Evolutionary conservation across 257 asterid genomes (phyloP).

Genomic region (Cordia subcordata): DNA sequence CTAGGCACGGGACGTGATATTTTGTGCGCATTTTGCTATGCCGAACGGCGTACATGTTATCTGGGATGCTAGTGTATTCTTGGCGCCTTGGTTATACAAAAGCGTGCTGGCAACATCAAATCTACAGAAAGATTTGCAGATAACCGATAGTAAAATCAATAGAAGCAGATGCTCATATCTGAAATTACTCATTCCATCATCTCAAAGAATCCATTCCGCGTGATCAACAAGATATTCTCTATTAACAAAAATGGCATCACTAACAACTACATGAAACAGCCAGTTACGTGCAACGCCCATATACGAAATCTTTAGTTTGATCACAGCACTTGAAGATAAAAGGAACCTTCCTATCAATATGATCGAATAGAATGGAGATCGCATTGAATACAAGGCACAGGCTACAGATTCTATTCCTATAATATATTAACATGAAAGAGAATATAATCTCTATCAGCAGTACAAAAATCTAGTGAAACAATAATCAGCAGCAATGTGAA

Average conservation of each 20-base stretch:
- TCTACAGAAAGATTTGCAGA: no score
- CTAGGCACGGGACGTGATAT: no score
- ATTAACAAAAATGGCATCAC: neutral
- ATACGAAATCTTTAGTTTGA: neutral
- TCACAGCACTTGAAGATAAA: neutral
- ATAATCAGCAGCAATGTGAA: neutral
- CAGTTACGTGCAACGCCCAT: neutral
- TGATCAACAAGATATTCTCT: neutral
- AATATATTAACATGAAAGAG: neutral
- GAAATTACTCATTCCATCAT: neutral
- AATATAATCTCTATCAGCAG: neutral
- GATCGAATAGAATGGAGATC: neutral
- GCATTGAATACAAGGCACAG: neutral
- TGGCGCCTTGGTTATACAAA: no score
- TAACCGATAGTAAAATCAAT: no score
- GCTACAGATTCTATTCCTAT: slow-evolving; percentile 4
- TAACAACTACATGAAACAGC: neutral
- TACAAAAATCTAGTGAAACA: neutral
- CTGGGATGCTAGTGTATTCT: no score
- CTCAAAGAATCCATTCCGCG: no score
- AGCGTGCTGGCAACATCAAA: no score
- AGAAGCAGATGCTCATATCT: no score
- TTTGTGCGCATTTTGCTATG: no score
- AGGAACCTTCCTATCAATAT: neutral
- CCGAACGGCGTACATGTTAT: no score